phyloP scores from a whole-genome alignment of 2,329 filamentous ascomycete species.

The Fusarium sp. region DNA sequence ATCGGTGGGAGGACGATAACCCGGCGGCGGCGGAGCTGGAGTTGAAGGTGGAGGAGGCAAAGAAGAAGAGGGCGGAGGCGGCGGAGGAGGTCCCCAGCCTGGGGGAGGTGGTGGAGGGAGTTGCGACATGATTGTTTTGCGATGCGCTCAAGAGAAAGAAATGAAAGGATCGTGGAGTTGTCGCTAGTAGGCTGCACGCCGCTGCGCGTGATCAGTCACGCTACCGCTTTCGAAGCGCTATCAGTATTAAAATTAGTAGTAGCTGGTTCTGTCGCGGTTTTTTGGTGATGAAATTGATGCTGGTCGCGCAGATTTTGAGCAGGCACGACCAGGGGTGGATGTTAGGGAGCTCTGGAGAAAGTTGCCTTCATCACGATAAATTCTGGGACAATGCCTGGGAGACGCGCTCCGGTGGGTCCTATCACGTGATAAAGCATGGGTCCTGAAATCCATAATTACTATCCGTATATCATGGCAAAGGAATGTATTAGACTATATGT shows the following conservation, averaged over 20 bases:
- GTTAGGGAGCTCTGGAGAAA: constrained; percentile 42
- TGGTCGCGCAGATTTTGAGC: constrained; percentile 49
- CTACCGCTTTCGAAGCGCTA: constrained; percentile 39
- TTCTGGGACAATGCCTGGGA: constrained; percentile 48
- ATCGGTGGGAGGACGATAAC: constrained; percentile 83
- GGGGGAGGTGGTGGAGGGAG: constrained; percentile 69
- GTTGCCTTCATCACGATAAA: constrained; percentile 53
- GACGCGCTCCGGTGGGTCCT: constrained; percentile 44
- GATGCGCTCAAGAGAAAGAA: constrained; percentile 46
- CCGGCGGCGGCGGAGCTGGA: constrained; percentile 83
- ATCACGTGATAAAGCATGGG: constrained; percentile 41
- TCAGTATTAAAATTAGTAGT: constrained; percentile 21
- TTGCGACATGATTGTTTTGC: constrained; percentile 62
- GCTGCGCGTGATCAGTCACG: constrained; percentile 55
- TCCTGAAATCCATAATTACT: background rate
- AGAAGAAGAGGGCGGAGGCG: constrained; percentile 66
- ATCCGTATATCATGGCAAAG: no score
- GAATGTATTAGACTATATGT: no score
- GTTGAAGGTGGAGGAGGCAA: constrained; percentile 69
- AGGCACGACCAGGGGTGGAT: constrained; percentile 49
- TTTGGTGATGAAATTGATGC: constrained; percentile 44
- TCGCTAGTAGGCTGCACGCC: constrained; percentile 53
- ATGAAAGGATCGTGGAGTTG: constrained; percentile 41
- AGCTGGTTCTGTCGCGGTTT: constrained; percentile 6
- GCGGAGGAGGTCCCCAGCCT: constrained; percentile 71